phyloP scores from a whole-genome alignment of 805 yeast species.

The Candida insectorum region DNA sequence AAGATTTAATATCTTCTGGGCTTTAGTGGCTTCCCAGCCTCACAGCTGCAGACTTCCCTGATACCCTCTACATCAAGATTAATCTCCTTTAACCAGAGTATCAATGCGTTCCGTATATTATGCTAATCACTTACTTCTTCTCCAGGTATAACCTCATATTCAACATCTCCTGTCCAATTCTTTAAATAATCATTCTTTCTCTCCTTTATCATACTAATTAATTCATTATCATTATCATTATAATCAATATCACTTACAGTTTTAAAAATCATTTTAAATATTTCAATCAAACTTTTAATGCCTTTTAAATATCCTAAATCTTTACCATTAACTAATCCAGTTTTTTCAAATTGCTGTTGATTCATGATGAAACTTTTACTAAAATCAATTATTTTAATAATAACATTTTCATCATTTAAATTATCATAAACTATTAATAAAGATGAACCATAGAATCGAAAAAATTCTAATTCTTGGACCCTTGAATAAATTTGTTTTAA shows the following conservation, averaged over 20 bases:
- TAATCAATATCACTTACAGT: conserved; percentile 45
- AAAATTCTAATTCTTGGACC: conserved; percentile 59
- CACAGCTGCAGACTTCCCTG: too few relatives aligned
- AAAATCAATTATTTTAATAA: conserved; percentile 86
- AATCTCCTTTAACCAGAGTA: background rate
- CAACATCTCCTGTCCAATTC: conserved; percentile 14
- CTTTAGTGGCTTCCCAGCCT: too few relatives aligned
- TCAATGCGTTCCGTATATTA: background rate
- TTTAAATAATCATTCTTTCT: conserved; percentile 11
- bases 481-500: conserved; percentile 56
- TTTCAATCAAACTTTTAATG: conserved; percentile 62
- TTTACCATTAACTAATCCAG: conserved; percentile 1
- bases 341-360: conserved; percentile 2
- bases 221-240: conserved; percentile 6
- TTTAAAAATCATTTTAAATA: conserved; percentile 59
- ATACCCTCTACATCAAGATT: too few relatives aligned
- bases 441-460: conserved; percentile 89
- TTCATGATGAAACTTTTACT: conserved; percentile 60
- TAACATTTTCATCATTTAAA: conserved; percentile 16
- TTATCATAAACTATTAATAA: conserved; percentile 81
- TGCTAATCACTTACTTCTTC: conserved; percentile 3
- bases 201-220: conserved; percentile 8
- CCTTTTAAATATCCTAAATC: conserved; percentile 90
- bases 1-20: too few relatives aligned
- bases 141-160: conserved; percentile 8